phyloP scores from a whole-genome alignment of 352 stramenopile genomes.

The Thalassiosira oceanica region DNA sequence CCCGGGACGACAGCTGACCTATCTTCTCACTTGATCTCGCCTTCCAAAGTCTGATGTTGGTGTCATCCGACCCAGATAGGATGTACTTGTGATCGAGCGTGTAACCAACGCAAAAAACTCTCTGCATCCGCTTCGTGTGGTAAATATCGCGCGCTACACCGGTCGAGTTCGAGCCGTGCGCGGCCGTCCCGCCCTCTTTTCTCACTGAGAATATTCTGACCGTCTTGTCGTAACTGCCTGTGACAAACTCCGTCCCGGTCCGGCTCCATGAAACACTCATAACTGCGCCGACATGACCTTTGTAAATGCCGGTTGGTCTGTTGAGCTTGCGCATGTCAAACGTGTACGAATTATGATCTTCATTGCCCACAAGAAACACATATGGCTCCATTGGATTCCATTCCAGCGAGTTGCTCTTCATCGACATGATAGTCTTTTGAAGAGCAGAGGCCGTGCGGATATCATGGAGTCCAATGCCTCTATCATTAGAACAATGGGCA shows the following conservation, averaged over 20 bases:
- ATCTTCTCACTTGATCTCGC: constrained; percentile 91
- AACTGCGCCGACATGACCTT: constrained; percentile 97
- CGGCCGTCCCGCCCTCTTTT: constrained; percentile 78
- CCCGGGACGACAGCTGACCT: constrained; percentile 83
- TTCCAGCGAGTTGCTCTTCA: constrained; percentile 96
- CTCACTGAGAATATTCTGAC: constrained; percentile 94
- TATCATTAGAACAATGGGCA: constrained; percentile 92
- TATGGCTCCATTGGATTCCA: constrained; percentile 98
- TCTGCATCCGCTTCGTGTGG: constrained; percentile 99
- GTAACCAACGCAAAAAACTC: constrained; percentile 89
- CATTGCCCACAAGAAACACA: constrained; percentile 98
- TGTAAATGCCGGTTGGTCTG: constrained; percentile 90
- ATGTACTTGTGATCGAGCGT: constrained; percentile 92
- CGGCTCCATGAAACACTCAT: constrained; percentile 97
- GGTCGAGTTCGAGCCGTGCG: constrained; percentile 42
- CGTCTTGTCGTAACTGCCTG: constrained; percentile 97
- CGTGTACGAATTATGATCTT: constrained; percentile 98
- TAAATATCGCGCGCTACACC: constrained; percentile 86
- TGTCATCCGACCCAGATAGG: constrained; percentile 97
- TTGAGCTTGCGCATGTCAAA: constrained; percentile 99
- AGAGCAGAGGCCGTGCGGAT: constrained; percentile 81
- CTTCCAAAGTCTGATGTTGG: constrained; percentile 99
- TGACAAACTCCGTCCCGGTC: constrained; percentile 97
- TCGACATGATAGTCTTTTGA: constrained; percentile 93
- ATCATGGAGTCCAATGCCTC: constrained; percentile 79